A percentile compares a stretch with the other conserved stretches of the same genome.
phyloP scores from a whole-genome alignment of 2,329 filamentous ascomycete species.

The Chaetomium sp. region DNA sequence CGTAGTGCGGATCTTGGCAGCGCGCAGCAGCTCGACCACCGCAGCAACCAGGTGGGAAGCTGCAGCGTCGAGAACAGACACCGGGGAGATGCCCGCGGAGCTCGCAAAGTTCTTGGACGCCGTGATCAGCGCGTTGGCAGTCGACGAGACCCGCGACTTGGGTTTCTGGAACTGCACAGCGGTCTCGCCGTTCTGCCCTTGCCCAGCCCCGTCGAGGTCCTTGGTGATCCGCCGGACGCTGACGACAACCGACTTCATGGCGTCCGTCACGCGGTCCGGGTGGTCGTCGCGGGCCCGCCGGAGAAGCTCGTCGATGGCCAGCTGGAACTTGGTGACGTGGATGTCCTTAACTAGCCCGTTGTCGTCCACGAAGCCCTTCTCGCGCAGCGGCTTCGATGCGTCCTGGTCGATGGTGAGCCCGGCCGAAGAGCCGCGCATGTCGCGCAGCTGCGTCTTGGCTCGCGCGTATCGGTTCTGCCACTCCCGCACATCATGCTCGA shows the following conservation, averaged over 20 bases:
- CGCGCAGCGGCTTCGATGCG: constrained; percentile 58
- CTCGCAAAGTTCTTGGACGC: constrained; percentile 86
- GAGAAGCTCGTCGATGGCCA: constrained; percentile 86
- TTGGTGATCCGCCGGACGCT: constrained; percentile 79
- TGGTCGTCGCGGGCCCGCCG: constrained; percentile 68
- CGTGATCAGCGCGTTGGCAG: constrained; percentile 92
- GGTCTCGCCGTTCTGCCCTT: constrained; percentile 46
- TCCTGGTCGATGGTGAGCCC: constrained; percentile 65
- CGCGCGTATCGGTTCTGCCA: constrained; percentile 89
- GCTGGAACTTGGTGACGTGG: constrained; percentile 90
- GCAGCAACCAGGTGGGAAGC: constrained; percentile 83
- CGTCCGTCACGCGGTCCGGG: constrained; percentile 68
- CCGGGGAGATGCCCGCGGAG: constrained; percentile 77
- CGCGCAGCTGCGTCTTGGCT: constrained; percentile 79
- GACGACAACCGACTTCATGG: constrained; percentile 80
- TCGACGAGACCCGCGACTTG: constrained; percentile 78
- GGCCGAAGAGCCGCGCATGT: constrained; percentile 71
- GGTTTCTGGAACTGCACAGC: constrained; percentile 57
- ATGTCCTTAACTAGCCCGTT: constrained; percentile 82
- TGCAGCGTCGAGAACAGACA: constrained; percentile 89
- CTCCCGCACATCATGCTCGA: constrained; percentile 78
- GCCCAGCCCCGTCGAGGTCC: constrained; percentile 59
- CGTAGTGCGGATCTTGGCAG: constrained; percentile 76
- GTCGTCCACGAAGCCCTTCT: constrained; percentile 61
- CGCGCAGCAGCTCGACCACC: constrained; percentile 76